These are phyloP conservation scores for Rhizophora apiculata DNA, from an alignment of 345 rosid genomes.

Conservation along the genomic window DNA sequence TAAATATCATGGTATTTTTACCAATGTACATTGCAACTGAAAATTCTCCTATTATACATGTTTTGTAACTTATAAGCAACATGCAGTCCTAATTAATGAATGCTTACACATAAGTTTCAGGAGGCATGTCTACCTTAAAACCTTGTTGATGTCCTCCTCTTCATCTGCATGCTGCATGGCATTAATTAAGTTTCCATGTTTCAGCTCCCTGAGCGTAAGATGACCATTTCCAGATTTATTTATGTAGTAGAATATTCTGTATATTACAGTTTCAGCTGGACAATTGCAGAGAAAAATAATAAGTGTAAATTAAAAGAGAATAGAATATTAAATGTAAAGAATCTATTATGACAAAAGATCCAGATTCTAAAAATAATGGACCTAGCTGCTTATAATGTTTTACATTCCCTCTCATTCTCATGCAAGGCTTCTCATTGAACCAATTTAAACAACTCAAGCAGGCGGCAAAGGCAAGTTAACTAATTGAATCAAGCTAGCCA, in stretches of 20 bases:
- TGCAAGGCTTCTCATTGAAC: background rate
- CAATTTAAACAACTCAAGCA: slow-evolving; percentile 1
- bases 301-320: slow-evolving; percentile 15
- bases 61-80: background rate
- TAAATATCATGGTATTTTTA: background rate
- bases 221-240: slow-evolving; percentile 86
- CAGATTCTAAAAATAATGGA: background rate
- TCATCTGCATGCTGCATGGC: slow-evolving; percentile 93
- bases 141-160: slow-evolving; percentile 97
- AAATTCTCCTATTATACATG: slow-evolving; percentile 13
- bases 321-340: background rate
- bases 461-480: background rate
- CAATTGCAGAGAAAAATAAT: slow-evolving; percentile 29
- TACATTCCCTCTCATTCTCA: background rate
- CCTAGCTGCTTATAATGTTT: slow-evolving; percentile 1
- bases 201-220: slow-evolving; percentile 84
- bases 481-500: background rate
- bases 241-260: slow-evolving; percentile 90
- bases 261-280: slow-evolving; percentile 98
- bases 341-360: background rate
- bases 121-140: slow-evolving; percentile 58
- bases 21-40: background rate
- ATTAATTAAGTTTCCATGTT: slow-evolving; percentile 79
- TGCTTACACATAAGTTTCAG: slow-evolving; percentile 5
- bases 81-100: background rate